Percentiles rank a stretch among this genome's conserved stretches.
Evolutionary conservation across 345 rosid genomes (phyloP).

Genomic region (thale cress (Arabidopsis thaliana)): DNA sequence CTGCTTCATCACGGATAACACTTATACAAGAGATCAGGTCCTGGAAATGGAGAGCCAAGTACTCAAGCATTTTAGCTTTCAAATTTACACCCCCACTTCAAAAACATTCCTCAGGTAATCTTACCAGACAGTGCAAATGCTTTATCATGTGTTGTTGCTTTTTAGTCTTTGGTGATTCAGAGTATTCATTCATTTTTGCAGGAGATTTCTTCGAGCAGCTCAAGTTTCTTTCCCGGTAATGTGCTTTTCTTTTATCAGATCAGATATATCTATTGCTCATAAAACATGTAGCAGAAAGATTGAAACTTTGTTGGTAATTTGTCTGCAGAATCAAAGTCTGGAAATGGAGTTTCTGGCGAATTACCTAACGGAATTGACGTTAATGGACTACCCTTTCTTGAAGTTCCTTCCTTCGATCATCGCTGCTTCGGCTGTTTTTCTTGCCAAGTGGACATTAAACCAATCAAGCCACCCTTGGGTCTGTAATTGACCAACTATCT

Average conservation of each 20-base stretch:
- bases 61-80: slow-evolving; percentile 73
- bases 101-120: slow-evolving; percentile 86
- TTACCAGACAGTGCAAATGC: slow-evolving; percentile 7
- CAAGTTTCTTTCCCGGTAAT: slow-evolving; percentile 76
- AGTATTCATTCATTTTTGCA: slow-evolving; percentile 45
- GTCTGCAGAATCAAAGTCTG: slow-evolving; percentile 71
- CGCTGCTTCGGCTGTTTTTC: slow-evolving; percentile 94
- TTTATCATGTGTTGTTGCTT: background rate
- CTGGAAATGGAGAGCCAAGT: slow-evolving; percentile 72
- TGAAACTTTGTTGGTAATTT: slow-evolving; percentile 17
- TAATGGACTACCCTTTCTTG: slow-evolving; percentile 67
- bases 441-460: slow-evolving; percentile 90
- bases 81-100: slow-evolving; percentile 69
- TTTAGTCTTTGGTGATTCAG: slow-evolving; percentile 1
- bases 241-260: background rate
- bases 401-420: slow-evolving; percentile 74
- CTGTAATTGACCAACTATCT: too few relatives aligned
- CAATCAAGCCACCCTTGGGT: slow-evolving; percentile 92
- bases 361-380: slow-evolving; percentile 79
- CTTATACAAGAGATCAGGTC: slow-evolving; percentile 76
- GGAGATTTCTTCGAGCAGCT: slow-evolving; percentile 92
- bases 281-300: slow-evolving; percentile 22
- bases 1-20: slow-evolving; percentile 92
- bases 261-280: slow-evolving; percentile 3
- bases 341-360: slow-evolving; percentile 80